Base-by-base conservation (phyloP, 306 rosid species). In the Arachis stenosperma region DNA sequence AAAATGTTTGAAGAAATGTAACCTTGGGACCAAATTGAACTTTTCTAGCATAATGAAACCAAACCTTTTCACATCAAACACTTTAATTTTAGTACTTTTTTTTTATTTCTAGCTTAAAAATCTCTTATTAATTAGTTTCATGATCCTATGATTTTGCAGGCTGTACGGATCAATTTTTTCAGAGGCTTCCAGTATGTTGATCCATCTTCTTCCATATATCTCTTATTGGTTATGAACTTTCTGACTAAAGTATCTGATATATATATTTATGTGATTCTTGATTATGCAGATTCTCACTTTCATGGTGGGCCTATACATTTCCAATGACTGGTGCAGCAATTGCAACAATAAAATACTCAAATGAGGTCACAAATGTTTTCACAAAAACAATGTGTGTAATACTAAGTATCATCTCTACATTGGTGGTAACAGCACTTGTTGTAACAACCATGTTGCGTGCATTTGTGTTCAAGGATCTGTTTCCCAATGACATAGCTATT, bases 251-350 rank as follows among this genome's bases (percentile, higher is more conserved):
- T 42, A 12, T 79, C 71, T 74, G 12, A 22, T 81, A 61, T 65
- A 7, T 40, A 61, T 33, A 33, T 33, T 33, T 33, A 33, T 33
- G 37, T 2, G 37, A 33, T 33, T 33, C 4, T 33, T 33, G 55
- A 67, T 40, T 76, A 29, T 46, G 30, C 74, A 94, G 99, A 80
- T 94, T 94, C 67, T 95, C 98, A 0, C 79, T 95, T 67, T 82
- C 99, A 22, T 94, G 99, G 99, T 94, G 99, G 99, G 99, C 96
- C 12, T 95, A 95, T 73, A 95, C 98, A 12, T 95, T 95, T 75
- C 99, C 99, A 42, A 95, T 95, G 99, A 90, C 99, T 13, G 97
- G 93, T 48, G 98, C 99, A 65, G 99, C 99, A 58, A 83, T 88
- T 78, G 98, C 99, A 60, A 86, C 97, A n/a, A 70, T 95, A 51